Conservation (phyloP, 768 basidiomycete genomes). For the Rhizopogon salebrosus region DNA sequence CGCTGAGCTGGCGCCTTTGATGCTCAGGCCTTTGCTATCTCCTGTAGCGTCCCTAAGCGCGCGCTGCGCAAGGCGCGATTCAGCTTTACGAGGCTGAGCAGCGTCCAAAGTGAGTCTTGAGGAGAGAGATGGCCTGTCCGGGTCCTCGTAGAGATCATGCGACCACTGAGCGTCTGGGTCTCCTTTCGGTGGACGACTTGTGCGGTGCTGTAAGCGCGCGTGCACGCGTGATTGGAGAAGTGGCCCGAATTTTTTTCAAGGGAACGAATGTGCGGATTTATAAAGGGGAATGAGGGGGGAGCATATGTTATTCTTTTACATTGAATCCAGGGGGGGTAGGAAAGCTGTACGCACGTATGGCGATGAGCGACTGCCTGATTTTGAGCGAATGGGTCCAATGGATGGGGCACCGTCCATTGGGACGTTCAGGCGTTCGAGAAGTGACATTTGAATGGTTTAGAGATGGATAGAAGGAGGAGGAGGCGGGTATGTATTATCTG, state of each 20-base stretch:
- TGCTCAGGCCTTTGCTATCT: slow-evolving; percentile 38
- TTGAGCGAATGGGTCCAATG: slow-evolving; percentile 24
- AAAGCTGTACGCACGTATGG: slow-evolving; percentile 32
- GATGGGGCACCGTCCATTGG: slow-evolving; percentile 15
- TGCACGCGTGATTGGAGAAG: background rate
- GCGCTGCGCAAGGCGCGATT: slow-evolving; percentile 50
- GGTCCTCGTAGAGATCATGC: slow-evolving; percentile 63
- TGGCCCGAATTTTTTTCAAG: too few species aligned
- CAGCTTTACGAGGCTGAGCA: slow-evolving; percentile 44
- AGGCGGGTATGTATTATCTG: background rate
- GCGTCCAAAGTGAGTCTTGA: slow-evolving; percentile 47
- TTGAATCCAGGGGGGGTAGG: slow-evolving; percentile 15
- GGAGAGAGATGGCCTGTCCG: slow-evolving; percentile 50
- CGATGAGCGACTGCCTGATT: slow-evolving; percentile 25
- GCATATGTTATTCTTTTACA: slow-evolving; percentile 13
- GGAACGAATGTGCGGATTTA: background rate
- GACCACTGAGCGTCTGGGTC: slow-evolving; percentile 64
- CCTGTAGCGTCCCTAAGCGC: slow-evolving; percentile 59
- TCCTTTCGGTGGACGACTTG: slow-evolving; percentile 57
- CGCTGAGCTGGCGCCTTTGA: slow-evolving; percentile 61
- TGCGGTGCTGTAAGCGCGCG: slow-evolving; percentile 21
- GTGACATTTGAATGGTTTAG: slow-evolving; percentile 19
- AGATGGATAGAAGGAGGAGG: background rate
- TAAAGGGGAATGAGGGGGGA: background rate
- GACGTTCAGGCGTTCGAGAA: slow-evolving; percentile 24